phyloP scores from a whole-genome alignment of 2,329 filamentous ascomycete species.

The Didymella arachidicola region DNA sequence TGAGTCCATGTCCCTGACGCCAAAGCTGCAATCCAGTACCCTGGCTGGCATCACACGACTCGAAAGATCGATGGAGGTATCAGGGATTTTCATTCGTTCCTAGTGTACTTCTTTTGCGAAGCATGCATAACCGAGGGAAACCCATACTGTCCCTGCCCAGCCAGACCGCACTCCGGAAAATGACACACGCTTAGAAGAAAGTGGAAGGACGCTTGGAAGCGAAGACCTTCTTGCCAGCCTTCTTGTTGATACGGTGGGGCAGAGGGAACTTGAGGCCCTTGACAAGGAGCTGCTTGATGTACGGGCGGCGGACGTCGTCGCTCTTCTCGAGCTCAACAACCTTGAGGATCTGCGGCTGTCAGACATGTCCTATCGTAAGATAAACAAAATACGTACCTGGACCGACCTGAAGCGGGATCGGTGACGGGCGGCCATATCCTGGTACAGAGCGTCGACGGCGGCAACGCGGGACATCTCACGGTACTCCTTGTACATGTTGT shows the following conservation, averaged over 20 bases:
- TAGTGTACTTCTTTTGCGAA: constrained; percentile 54
- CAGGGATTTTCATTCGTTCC: constrained; percentile 55
- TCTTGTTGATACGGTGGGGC: constrained; percentile 91
- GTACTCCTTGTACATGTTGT: constrained; percentile 99
- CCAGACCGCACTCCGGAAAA: constrained; percentile 51
- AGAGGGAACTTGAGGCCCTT: constrained; percentile 99
- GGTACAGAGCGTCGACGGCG: constrained; percentile 96
- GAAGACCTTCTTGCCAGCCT: constrained; percentile 88
- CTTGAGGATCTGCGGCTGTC: constrained; percentile 80
- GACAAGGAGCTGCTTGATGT: constrained; percentile 97
- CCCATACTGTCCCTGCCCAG: constrained; percentile 50
- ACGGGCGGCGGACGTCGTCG: constrained; percentile 94
- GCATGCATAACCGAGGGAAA: constrained; percentile 52
- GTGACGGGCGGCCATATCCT: constrained; percentile 99
- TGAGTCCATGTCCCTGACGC: constrained; percentile 25
- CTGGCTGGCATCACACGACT: constrained; percentile 34
- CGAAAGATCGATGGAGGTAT: constrained; percentile 42
- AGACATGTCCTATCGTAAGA: not conserved
- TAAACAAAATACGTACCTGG: constrained; percentile 72
- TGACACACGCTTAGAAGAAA: constrained; percentile 80
- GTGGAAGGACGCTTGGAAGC: constrained; percentile 91
- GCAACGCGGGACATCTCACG: constrained; percentile 96
- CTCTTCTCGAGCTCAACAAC: constrained; percentile 96
- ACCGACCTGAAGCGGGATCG: constrained; percentile 97
- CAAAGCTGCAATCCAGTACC: constrained; percentile 25